Base-by-base conservation (phyloP, 345 rosid species). In the Excoecaria cochinchinensis region DNA sequence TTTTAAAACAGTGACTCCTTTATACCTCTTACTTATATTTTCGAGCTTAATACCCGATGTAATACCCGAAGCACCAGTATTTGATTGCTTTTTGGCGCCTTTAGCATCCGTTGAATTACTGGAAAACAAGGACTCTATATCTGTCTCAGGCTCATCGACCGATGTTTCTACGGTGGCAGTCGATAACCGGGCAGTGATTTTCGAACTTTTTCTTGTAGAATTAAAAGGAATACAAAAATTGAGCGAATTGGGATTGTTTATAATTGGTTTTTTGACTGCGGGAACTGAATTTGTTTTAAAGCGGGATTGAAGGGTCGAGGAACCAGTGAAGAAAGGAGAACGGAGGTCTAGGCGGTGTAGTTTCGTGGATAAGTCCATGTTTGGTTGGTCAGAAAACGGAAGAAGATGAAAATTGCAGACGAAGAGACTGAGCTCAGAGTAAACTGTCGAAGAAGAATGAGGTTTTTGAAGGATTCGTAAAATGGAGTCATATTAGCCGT, bases 11-110 rank as follows among this genome's bases (percentile, higher is more conserved):
- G 97, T 89, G 3, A 88, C 93, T 3, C 97, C 97, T 75, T 95
- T 89, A 56, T 90, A 95, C 69, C 81, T 89, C 85, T 95, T 92
- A 80, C 89, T 85, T 25, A 95, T 84, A 74, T 86, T 92, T 73
- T 95, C 97, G 2, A 95, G 88, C 89, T 87, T 95, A 4, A 89
- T 89, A 17, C 99, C 99, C 0, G 99, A 95, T 0, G 99, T 87
- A 40, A 95, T 72, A n/a, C 89, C 82, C 31, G 98, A 94, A 47
- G 96, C 93, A 0, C 97, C 97, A 0, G 55, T 47, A 60, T 75
- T 80, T 0, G 90, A 84, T 5, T 74, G 81, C 74, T 73, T 89
- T 5, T 79, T 87, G 31, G 64, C 38, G 16, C 87, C 84, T 24
- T 78, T 88, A 38, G 71, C 89, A 11, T 80, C 80, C 6, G 46